Conservation (phyloP, 2,329 filamentous ascomycete species). For the Aspergillus awamori region DNA sequence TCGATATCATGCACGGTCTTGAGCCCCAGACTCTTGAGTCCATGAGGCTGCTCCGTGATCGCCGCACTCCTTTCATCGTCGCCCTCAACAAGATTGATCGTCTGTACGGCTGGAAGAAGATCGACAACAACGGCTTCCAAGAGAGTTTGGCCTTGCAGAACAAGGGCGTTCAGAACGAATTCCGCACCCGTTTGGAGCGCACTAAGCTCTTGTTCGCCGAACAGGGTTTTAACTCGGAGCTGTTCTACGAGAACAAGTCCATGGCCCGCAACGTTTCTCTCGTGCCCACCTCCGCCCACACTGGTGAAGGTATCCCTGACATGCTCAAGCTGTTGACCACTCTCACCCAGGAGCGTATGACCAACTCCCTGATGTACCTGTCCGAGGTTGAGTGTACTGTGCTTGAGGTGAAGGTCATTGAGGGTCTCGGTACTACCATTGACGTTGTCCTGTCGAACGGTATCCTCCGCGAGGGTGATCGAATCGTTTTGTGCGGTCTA, state of each 20-base stretch:
- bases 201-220: slow-evolving; percentile 94
- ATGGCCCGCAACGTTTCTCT: slow-evolving; percentile 95
- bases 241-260: slow-evolving; percentile 97
- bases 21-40: slow-evolving; percentile 97
- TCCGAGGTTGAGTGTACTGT: slow-evolving; percentile 97
- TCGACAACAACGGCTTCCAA: slow-evolving; percentile 97
- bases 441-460: slow-evolving; percentile 97
- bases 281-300: slow-evolving; percentile 94
- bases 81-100: slow-evolving; percentile 99
- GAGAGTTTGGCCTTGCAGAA: slow-evolving; percentile 88
- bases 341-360: slow-evolving; percentile 96
- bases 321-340: slow-evolving; percentile 94
- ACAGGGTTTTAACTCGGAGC: slow-evolving; percentile 95
- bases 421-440: slow-evolving; percentile 98
- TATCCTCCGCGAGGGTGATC: slow-evolving; percentile 89
- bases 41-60: slow-evolving; percentile 88
- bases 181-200: slow-evolving; percentile 83
- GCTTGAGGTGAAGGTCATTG: slow-evolving; percentile 97
- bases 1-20: slow-evolving; percentile 99
- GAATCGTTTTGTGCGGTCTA: slow-evolving; percentile 93
- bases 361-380: slow-evolving; percentile 94
- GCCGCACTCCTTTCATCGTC: slow-evolving; percentile 97
- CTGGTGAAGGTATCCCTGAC: slow-evolving; percentile 98
- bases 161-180: slow-evolving; percentile 92
- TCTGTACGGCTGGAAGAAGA: slow-evolving; percentile 98